Evolutionary conservation across 768 basidiomycete species (phyloP).

Genomic region (Auricularia sp.): DNA sequence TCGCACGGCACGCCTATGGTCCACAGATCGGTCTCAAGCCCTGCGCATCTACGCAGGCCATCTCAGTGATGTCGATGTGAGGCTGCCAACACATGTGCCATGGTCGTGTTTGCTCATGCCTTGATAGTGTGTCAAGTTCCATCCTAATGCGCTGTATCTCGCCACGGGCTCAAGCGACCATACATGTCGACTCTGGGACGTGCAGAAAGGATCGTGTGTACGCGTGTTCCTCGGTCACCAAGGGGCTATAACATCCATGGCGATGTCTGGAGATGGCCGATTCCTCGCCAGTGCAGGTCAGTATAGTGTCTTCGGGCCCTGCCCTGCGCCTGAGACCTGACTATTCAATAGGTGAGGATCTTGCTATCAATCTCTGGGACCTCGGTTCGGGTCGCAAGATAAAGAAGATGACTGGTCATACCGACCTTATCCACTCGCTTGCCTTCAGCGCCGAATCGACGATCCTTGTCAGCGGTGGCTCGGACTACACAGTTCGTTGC

Average conservation of each 20-base stretch:
- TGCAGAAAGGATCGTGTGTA: conserved; percentile 88
- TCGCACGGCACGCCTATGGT: conserved; percentile 91
- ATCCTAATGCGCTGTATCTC: conserved; percentile 94
- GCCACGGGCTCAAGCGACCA: conserved; percentile 95
- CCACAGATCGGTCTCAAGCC: conserved; percentile 79
- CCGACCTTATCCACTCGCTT: conserved; percentile 78
- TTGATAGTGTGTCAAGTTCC: conserved; percentile 81
- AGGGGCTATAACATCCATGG: conserved; percentile 73
- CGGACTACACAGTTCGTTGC: conserved; percentile 95
- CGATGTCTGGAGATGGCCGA: conserved; percentile 87
- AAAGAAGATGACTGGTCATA: conserved; percentile 95
- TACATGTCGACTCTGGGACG: conserved; percentile 95
- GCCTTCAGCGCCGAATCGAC: conserved; percentile 88
- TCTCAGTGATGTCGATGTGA: conserved; percentile 90
- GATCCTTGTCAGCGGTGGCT: conserved; percentile 79
- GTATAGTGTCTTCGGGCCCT: conserved; percentile 11
- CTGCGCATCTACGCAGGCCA: conserved; percentile 92
- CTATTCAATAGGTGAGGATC: conserved; percentile 58
- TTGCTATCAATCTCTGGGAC: conserved; percentile 94
- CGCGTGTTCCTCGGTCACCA: conserved; percentile 95
- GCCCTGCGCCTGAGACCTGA: not conserved
- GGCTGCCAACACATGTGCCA: conserved; percentile 20
- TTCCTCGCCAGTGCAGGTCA: conserved; percentile 85
- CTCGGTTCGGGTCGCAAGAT: conserved; percentile 87
- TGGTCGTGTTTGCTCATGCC: not conserved